phyloP scores from a whole-genome alignment of 2,329 filamentous ascomycete species.

The Daldinia sp. region DNA sequence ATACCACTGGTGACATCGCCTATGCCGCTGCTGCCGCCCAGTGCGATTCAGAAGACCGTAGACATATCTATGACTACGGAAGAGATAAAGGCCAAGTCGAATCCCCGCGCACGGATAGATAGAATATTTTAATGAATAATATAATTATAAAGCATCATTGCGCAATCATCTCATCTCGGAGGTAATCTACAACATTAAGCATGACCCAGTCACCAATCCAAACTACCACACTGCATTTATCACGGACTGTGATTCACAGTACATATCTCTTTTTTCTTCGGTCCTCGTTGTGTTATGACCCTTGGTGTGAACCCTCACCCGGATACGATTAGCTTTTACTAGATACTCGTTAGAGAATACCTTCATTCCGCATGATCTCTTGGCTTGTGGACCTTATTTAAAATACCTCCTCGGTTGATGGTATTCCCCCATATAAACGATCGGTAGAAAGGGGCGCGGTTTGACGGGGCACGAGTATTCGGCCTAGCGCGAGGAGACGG shows the following conservation, averaged over 20 bases:
- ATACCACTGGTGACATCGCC: constrained; percentile 28
- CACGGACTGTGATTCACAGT: no score
- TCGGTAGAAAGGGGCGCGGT: constrained; percentile 2
- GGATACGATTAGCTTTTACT: background rate
- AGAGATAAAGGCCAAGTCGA: background rate
- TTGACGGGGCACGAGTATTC: constrained; percentile 3
- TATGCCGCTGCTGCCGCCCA: background rate
- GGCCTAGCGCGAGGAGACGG: constrained; percentile 23
- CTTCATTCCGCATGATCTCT: background rate
- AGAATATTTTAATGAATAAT: background rate
- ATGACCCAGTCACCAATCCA: no score
- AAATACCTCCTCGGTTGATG: background rate
- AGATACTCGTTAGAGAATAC: background rate
- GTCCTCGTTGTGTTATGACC: no score
- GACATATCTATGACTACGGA: constrained; percentile 25
- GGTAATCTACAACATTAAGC: no score
- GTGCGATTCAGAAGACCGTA: constrained; percentile 24
- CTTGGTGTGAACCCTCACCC: background rate
- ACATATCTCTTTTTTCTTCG: no score
- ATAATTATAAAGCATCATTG: no score
- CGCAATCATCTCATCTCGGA: no score
- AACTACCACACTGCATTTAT: no score
- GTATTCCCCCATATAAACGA: constrained; percentile 11
- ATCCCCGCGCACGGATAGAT: background rate
- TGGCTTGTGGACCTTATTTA: background rate